Evolutionary conservation across 1,284 basidiomycete genomes (phyloP).

Genomic region (Austropuccinia psidii): DNA sequence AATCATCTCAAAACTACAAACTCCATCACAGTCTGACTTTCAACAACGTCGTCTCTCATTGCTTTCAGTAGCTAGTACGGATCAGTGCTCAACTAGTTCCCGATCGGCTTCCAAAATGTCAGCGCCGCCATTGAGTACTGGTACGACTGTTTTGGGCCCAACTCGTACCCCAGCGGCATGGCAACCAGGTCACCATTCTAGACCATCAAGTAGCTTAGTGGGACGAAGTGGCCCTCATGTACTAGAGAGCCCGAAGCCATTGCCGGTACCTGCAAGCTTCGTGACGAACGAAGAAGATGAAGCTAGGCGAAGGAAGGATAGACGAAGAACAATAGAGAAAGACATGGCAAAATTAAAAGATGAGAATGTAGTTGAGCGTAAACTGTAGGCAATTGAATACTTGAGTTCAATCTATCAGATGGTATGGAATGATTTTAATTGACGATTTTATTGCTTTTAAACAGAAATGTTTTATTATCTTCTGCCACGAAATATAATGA

Average conservation of each 20-base stretch:
- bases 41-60: too few relatives aligned
- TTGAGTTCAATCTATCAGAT: too few relatives aligned
- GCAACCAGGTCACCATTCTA: too few relatives aligned
- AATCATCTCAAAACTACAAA: constrained; percentile 25
- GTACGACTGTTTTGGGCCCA: too few relatives aligned
- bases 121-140: not conserved
- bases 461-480: not conserved
- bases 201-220: too few relatives aligned
- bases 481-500: not conserved
- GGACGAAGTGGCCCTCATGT: too few relatives aligned
- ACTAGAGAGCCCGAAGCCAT: constrained; percentile 28
- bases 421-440: too few relatives aligned
- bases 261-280: constrained; percentile 33
- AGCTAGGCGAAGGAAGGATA: constrained; percentile 10
- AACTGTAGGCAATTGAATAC: too few relatives aligned
- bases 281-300: constrained; percentile 26
- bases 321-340: constrained; percentile 27
- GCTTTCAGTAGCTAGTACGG: not conserved
- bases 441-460: not conserved
- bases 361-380: constrained; percentile 35
- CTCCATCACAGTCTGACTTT: constrained; percentile 17
- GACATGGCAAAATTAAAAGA: constrained; percentile 36
- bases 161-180: not conserved
- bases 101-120: not conserved
- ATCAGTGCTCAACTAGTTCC: not conserved